Conservation (phyloP, 169 alveolate genomes). For the Cryptosporidium canis region DNA sequence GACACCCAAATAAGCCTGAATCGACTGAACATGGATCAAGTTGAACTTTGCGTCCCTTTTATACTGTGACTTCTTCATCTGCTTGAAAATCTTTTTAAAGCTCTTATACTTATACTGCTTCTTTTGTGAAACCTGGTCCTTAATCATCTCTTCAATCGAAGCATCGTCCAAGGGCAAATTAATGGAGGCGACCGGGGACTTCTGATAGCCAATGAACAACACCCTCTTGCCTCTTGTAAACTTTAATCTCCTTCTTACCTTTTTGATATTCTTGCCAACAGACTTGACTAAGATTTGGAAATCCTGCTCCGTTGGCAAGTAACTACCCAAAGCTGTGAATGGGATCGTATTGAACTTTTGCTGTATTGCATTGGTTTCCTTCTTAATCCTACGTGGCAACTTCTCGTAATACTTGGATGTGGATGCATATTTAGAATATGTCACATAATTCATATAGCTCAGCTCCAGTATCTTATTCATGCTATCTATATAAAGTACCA, state of each 20-base stretch:
- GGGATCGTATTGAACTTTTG: constrained; percentile 56
- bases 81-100: constrained; percentile 35
- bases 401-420: constrained; percentile 50
- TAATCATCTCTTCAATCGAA: constrained; percentile 27
- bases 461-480: constrained; percentile 34
- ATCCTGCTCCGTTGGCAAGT: constrained; percentile 57
- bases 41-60: constrained; percentile 30
- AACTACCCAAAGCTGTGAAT: constrained; percentile 67
- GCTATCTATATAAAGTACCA: constrained; percentile 43
- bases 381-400: constrained; percentile 47
- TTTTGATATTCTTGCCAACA: not conserved
- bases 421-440: constrained; percentile 38
- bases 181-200: constrained; percentile 19
- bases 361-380: constrained; percentile 46
- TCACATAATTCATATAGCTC: constrained; percentile 38
- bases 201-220: constrained; percentile 40
- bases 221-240: constrained; percentile 56
- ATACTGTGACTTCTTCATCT: constrained; percentile 60
- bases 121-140: constrained; percentile 44
- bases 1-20: constrained; percentile 15
- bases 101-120: constrained; percentile 30
- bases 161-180: constrained; percentile 54
- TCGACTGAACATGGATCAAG: constrained; percentile 11
- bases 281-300: constrained; percentile 22
- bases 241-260: constrained; percentile 10